Base-by-base conservation (phyloP, 2,329 filamentous ascomycete genomes). In the Chaetomiaceae sp. region DNA sequence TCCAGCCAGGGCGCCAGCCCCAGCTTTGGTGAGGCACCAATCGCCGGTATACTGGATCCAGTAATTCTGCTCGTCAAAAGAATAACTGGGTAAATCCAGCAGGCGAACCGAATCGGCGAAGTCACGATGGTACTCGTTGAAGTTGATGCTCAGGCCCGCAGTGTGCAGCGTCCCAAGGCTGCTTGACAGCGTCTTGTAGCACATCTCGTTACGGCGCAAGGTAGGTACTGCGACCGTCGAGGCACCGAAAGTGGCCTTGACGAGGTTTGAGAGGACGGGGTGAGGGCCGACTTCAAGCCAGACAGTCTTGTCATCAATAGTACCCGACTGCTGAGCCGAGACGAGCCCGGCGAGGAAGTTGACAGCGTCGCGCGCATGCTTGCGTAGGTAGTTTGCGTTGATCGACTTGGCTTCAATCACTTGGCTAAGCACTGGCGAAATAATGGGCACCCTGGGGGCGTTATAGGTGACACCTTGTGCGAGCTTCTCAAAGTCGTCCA, bases 241-340 rank as follows among this genome's bases (percentile, higher is more conserved):
- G 11, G n/a, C 25, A 3, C 48, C 48, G 13, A 56, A 44, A 11
- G 37, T 30, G 16, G 36, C 40, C 40, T 30, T 48, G 20, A 56
- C 77, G 77, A 90, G 84, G 54, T 79, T 79, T 40, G 78, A 76
- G 67, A 81, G 86, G 13, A 89, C 79, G 0, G 86, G 85, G 62
- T 89, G 84, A 33, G 86, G 85, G n/a, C 87, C 87, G 58, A 90
- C 71, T 66, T 90, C 87, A 51, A 90, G 72, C 80, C 82, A 89
- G 27, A 83, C 76, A 5, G 84, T 86, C 69, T 83, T 81, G 58
- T 84, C 80, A 57, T 85, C 77, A 42, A 87, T 80, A 14, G 77
- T 67, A 55, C 77, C 78, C n/a, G 76, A 72, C 45, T 79, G 72
- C 62, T 82, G 77, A 7, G 81, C 84, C 34, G 74, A 74, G 13